Base-by-base conservation (phyloP, 2,329 filamentous ascomycete genomes). In the Colletotrichum sublineola region DNA sequence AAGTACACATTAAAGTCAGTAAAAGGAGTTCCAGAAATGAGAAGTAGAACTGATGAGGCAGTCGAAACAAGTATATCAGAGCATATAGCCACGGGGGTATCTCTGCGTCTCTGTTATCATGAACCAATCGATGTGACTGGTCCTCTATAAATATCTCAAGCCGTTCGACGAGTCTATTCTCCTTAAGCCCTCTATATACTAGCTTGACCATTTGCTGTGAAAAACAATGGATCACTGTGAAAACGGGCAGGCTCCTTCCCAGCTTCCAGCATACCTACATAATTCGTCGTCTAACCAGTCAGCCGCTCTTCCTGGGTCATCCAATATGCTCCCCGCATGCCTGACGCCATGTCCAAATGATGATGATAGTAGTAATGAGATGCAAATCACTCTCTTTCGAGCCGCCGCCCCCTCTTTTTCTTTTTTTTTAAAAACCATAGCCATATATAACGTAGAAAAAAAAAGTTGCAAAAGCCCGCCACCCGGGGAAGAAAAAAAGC, bases 371-470 rank as follows among this genome's bases (percentile, higher is more conserved):
- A 44, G 40, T 72, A 61, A 63, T 55, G 46, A 72, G 60, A 72
- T 72, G 69, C 66, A 61, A 69, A 46, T 64, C 44, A 72, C 69
- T 55, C 66, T 60, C 52, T 60, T 72, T 69, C 31, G 67, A 64
- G 69, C 66, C 69, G 53, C 53, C 52, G 46, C 36, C 46, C 65
- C 62, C 44, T 68, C 66, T 69, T 63, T 72, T 68, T 60, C n/a
- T n/a, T 52, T 68, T 52, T 68, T 69, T 69, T 72, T 48, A 46
- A 56, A 44, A 42, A 31, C 65, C 69, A 44, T 33, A 31, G 48
- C 66, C 65, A 64, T 55, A 5, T 29, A 18, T 44, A 29, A 64
- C 31, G 48, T 44, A 29, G 53, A 14, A 12, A 18, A 57, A n/a
- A 5, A 48, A 20, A 24, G 5, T 12, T 24, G 9, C 20, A 24